These are phyloP conservation scores for Pachysandra terminalis DNA, from an alignment of 164 flowering plant genomes.

Conservation along the genomic window DNA sequence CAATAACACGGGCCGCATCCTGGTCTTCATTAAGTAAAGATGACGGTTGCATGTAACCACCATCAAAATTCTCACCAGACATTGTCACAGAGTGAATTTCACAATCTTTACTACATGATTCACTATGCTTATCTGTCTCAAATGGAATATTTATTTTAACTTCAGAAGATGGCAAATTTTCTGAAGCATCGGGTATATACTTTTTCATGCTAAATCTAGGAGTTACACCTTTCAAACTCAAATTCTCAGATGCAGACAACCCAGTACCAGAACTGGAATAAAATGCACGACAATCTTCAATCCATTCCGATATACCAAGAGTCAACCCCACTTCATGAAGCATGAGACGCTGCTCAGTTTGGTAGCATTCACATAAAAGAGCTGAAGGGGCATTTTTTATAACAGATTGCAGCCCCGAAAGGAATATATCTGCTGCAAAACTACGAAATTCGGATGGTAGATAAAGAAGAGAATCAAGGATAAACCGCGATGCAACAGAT, in stretches of 20 bases:
- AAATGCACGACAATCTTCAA: slow-evolving; percentile 56
- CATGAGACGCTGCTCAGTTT: slow-evolving; percentile 56
- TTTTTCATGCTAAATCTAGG: slow-evolving; percentile 9
- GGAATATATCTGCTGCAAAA: slow-evolving; percentile 74
- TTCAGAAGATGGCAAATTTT: slow-evolving; percentile 13
- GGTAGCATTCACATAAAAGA: slow-evolving; percentile 58
- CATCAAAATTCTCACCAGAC: slow-evolving; percentile 14
- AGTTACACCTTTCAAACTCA: slow-evolving; percentile 17
- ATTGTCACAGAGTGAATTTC: slow-evolving; percentile 10
- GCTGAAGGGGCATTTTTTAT: slow-evolving; percentile 53
- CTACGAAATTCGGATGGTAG: slow-evolving; percentile 74
- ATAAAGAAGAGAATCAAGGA: slow-evolving; percentile 71
- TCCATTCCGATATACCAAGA: slow-evolving; percentile 82
- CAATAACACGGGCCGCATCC: slow-evolving; percentile 55
- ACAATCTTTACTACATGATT: slow-evolving; percentile 15
- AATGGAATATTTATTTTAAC: slow-evolving; percentile 7
- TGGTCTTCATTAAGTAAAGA: slow-evolving; percentile 14
- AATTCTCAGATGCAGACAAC: slow-evolving; percentile 9
- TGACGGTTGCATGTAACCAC: not conserved
- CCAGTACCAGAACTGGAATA: slow-evolving; percentile 25
- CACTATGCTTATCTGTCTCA: slow-evolving; percentile 13
- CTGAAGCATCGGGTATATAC: slow-evolving; percentile 4
- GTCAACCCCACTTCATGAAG: slow-evolving; percentile 92
- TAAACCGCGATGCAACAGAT: slow-evolving; percentile 44
- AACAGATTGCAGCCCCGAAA: slow-evolving; percentile 52